phyloP scores from a whole-genome alignment of 495 filamentous ascomycete genomes.

The Neurospora sp. region DNA sequence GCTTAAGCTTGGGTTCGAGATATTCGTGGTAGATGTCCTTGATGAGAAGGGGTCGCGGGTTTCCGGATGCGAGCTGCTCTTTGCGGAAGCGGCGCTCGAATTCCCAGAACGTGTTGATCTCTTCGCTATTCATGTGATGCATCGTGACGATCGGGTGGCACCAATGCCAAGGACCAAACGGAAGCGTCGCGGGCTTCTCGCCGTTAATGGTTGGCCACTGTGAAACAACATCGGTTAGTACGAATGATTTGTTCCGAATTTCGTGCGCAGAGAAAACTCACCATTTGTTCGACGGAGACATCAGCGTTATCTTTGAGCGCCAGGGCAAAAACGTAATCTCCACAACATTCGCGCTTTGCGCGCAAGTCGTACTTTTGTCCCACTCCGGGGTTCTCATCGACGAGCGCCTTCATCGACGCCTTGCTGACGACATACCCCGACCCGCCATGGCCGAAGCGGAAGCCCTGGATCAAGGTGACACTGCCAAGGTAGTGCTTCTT shows the following conservation, averaged over 20 bases:
- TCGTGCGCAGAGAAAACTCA: conserved; percentile 29
- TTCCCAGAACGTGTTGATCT: conserved; percentile 43
- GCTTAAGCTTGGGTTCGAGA: conserved; percentile 23
- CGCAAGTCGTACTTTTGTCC: conserved; percentile 41
- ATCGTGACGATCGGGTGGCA: conserved; percentile 50
- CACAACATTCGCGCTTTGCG: conserved; percentile 52
- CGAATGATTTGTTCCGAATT: conserved; percentile 22
- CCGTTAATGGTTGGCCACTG: conserved; percentile 50
- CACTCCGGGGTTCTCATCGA: conserved; percentile 28
- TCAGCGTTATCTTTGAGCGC: conserved; percentile 41
- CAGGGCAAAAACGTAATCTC: conserved; percentile 54
- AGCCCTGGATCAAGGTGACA: conserved; percentile 42
- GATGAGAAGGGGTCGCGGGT: conserved; percentile 23
- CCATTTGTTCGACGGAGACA: conserved; percentile 23
- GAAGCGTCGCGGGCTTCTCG: conserved; percentile 40
- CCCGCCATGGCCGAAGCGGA: conserved; percentile 57
- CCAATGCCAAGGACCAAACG: conserved; percentile 45
- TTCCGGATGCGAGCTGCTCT: conserved; percentile 4
- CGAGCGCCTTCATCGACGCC: conserved; percentile 40
- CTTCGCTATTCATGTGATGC: conserved; percentile 48
- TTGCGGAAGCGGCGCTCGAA: conserved; percentile 31
- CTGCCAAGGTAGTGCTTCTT: conserved; percentile 50
- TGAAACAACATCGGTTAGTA: conserved; percentile 3
- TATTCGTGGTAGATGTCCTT: conserved; percentile 38
- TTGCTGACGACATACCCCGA: conserved; percentile 57